Evolutionary conservation across 2,329 filamentous ascomycete species (phyloP), one percentile per base, ranked within the genome.

Genomic region (Neonectria hederae): DNA sequence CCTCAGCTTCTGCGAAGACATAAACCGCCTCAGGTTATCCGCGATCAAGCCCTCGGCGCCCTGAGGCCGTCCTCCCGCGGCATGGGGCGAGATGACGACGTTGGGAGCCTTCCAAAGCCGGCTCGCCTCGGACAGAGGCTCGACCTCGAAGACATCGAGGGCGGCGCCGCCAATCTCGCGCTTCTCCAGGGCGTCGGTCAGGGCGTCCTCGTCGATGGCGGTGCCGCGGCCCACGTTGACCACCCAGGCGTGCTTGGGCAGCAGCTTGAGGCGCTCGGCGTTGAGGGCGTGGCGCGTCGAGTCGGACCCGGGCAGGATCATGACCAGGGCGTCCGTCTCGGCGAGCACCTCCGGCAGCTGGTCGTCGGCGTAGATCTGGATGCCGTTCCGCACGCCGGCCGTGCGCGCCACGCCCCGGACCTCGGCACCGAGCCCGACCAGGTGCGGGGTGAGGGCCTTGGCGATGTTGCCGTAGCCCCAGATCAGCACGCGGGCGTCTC

Each of bases 401-500:
- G 73, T 75, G 13, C 88, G 81, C 13, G 89, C 89, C 1, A 91
- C 75, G 55, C 89, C 89, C 38, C 76, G 80, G 17, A 91, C 88
- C 1, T 81, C 79, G 11, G 89, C 86, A 24, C 89, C 89, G 42
- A 88, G 81, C 0, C 79, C 80, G 7, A 80, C 77, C 4, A 90
- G 79, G 69, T 82, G 81, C 22, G 88, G 87, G 5, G 84, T 80
- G 40, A 90, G 83, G 1, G 80, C 81, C 80, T 89, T 88, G 32
- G 87, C 88, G 56, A 90, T 90, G 76, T 90, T 90, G 60, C 88
- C 88, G 71, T 87, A 90, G 11, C 88, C 88, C 88, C 88, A 90
- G 71, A 90, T 80, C 32, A 86, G 77, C 4, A 90, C 80, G 68
- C 82, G 82, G 6, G 88, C 87, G 64, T 85, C 86, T 42, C 86